A percentile compares a stretch with the other conserved stretches of the same genome.
Evolutionary conservation across 345 rosid genomes (phyloP).

Genomic region (Orychophragmus violaceus): DNA sequence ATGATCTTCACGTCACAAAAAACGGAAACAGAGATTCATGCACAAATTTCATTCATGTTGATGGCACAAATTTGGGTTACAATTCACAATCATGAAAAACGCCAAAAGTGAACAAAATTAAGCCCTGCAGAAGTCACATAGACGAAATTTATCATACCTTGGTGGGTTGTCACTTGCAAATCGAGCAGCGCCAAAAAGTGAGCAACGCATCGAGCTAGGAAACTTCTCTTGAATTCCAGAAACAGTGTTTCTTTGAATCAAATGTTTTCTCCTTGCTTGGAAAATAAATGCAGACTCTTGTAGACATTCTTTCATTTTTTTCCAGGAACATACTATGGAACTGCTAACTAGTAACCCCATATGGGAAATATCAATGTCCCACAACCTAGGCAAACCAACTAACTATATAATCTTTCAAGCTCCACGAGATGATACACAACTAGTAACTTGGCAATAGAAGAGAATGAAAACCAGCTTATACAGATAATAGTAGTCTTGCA

Average conservation of each 20-base stretch:
- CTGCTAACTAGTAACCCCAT: not conserved
- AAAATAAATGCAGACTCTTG: not conserved
- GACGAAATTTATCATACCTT: constrained; percentile 12
- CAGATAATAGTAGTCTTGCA: not conserved
- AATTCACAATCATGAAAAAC: too few relatives aligned
- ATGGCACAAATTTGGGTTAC: too few relatives aligned
- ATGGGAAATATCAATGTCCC: not conserved
- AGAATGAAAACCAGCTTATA: not conserved
- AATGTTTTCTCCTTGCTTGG: not conserved
- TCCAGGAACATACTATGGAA: not conserved
- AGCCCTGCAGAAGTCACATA: not conserved
- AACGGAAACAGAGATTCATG: not conserved
- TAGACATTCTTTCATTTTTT: not conserved
- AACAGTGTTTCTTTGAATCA: not conserved
- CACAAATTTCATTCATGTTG: too few relatives aligned
- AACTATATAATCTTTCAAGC: not conserved
- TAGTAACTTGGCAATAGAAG: not conserved
- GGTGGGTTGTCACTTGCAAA: not conserved
- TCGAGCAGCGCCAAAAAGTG: not conserved
- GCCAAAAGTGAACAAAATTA: too few relatives aligned
- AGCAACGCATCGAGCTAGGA: not conserved
- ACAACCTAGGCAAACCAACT: not conserved
- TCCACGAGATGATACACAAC: not conserved
- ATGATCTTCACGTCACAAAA: not conserved
- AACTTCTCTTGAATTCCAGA: not conserved